Evolutionary conservation across 2,329 filamentous ascomycete genomes (phyloP).

Genomic region (Trichoderma arundinaceum): DNA sequence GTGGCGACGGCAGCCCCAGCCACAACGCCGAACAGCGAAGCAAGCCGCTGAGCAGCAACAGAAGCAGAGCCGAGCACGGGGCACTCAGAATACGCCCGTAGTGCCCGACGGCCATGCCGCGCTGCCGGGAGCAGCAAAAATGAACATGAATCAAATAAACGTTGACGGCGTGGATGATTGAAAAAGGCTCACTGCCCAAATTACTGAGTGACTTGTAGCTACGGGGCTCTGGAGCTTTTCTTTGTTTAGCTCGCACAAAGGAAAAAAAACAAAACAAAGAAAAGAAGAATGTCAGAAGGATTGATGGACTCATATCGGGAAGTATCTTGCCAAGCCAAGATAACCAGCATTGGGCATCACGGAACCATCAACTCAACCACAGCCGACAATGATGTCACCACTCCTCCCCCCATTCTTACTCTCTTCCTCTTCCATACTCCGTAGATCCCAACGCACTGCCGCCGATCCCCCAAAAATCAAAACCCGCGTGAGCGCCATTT

Average conservation of each 20-base stretch:
- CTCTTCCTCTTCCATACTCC: background rate
- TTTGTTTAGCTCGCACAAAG: no score
- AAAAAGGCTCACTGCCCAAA: no score
- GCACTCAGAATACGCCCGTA: background rate
- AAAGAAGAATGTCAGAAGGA: no score
- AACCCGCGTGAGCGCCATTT: background rate
- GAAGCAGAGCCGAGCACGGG: no score
- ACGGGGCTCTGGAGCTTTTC: no score
- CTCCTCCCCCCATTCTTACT: no score
- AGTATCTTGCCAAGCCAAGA: no score
- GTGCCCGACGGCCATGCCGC: slow-evolving; percentile 19
- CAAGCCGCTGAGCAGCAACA: background rate
- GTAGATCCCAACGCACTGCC: background rate
- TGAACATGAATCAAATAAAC: background rate
- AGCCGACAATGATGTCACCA: slow-evolving; percentile 25
- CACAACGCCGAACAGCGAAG: slow-evolving; percentile 23
- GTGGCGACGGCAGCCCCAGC: no score
- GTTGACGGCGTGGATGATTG: no score
- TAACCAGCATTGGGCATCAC: slow-evolving; percentile 13
- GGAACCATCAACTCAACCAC: background rate
- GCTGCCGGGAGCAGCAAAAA: background rate
- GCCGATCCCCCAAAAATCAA: slow-evolving; percentile 20
- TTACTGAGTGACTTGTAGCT: no score
- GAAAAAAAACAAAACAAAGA: no score
- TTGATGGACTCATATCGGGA: no score